Evolutionary conservation across 225 moss, liverwort and hornwort species (phyloP).

Genomic region (Bryoerythrophyllum caledonicum): DNA sequence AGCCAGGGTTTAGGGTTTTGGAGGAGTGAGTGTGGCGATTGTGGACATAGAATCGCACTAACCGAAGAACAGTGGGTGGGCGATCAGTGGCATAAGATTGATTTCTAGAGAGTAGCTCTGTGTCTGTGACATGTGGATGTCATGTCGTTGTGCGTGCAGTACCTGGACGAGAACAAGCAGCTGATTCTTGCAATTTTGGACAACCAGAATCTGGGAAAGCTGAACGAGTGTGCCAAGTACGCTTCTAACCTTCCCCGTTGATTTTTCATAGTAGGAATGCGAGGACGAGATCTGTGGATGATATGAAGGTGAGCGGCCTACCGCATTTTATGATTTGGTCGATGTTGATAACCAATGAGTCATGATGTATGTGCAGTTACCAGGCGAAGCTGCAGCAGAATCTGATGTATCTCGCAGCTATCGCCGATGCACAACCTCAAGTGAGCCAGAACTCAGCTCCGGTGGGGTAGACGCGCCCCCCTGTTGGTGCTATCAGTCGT

Average conservation of each 20-base stretch:
- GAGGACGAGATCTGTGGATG: background rate
- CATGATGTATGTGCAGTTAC: slow-evolving; percentile 33
- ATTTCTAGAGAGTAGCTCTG: background rate
- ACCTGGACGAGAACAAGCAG: slow-evolving; percentile 69
- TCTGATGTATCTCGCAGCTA: slow-evolving; percentile 66
- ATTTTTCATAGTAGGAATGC: background rate
- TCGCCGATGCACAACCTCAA: slow-evolving; percentile 66
- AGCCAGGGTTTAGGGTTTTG: slow-evolving; percentile 39
- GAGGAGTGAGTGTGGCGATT: slow-evolving; percentile 6
- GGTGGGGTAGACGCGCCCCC: slow-evolving; percentile 26
- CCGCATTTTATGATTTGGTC: no score
- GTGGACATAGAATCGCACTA: no score
- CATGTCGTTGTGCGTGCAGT: slow-evolving; percentile 43
- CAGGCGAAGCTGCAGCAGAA: slow-evolving; percentile 70
- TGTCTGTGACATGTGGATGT: slow-evolving; percentile 15
- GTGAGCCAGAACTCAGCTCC: slow-evolving; percentile 58
- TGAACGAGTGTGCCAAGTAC: slow-evolving; percentile 66
- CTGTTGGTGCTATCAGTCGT: no score
- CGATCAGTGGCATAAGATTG: background rate
- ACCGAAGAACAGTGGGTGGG: no score
- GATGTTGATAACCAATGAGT: no score
- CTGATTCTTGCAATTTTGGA: slow-evolving; percentile 65
- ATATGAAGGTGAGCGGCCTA: background rate
- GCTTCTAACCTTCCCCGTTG: slow-evolving; percentile 20
- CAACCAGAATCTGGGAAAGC: slow-evolving; percentile 63